A percentile compares a stretch with the other conserved stretches of the same genome.
Evolutionary conservation across 78 protist species (phyloP).

Genomic region (Corallochytrium limacisporum): DNA sequence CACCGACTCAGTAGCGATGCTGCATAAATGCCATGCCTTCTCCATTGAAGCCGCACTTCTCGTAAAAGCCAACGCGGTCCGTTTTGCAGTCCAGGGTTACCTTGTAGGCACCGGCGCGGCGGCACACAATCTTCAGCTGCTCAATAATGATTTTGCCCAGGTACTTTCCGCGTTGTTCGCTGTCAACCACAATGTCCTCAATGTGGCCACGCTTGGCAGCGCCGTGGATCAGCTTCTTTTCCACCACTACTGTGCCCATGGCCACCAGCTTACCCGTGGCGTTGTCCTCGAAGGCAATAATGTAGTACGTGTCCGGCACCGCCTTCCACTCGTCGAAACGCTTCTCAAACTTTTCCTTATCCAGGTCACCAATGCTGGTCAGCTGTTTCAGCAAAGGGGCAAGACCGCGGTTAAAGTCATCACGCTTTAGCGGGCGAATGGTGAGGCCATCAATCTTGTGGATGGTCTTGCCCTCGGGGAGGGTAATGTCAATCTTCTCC

Average conservation of each 20-base stretch:
- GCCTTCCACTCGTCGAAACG: not conserved
- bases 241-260: constrained; percentile 1
- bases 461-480: too few relatives aligned
- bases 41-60: constrained; percentile 22
- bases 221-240: constrained; percentile 17
- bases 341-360: not conserved
- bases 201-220: constrained; percentile 10
- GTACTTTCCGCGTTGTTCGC: not conserved
- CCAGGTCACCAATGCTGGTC: not conserved
- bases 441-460: too few relatives aligned
- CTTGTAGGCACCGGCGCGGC: constrained; percentile 11
- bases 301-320: not conserved
- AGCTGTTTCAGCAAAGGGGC: not conserved
- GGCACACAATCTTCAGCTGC: not conserved
- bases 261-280: not conserved
- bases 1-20: too few relatives aligned
- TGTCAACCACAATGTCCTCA: constrained; percentile 23
- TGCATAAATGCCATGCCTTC: too few relatives aligned
- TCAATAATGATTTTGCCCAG: constrained; percentile 8
- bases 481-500: too few relatives aligned
- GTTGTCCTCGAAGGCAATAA: not conserved
- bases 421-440: not conserved
- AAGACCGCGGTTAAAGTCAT: not conserved
- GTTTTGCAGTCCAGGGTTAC: constrained; percentile 8
- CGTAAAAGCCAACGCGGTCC: constrained; percentile 12